Percentiles rank a stretch among this genome's conserved stretches.
phyloP scores from a whole-genome alignment of 208 protist genomes.

The Histomonas meleagridis region DNA sequence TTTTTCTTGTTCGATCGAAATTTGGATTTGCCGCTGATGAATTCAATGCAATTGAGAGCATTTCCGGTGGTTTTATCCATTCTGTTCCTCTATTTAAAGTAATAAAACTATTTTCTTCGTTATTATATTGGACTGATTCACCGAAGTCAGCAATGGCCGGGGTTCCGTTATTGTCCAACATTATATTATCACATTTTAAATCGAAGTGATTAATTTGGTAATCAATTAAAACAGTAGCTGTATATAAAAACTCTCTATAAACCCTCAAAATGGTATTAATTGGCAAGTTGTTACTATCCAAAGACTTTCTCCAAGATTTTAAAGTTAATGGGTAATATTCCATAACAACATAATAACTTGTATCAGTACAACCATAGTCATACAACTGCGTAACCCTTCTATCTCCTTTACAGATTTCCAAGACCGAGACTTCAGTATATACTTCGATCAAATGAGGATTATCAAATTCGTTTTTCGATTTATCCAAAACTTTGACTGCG shows the following conservation, averaged over 20 bases:
- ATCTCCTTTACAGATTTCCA: background rate
- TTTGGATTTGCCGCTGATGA: background rate
- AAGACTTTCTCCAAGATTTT: background rate
- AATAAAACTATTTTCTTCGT: background rate
- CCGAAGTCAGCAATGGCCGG: background rate
- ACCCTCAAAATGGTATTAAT: background rate
- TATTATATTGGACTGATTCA: background rate
- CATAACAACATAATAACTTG: slow-evolving; percentile 16
- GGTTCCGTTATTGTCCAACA: background rate
- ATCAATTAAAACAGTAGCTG: background rate
- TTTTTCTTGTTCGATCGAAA: background rate
- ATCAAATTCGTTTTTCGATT: background rate
- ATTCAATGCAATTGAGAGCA: slow-evolving; percentile 22
- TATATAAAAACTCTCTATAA: background rate
- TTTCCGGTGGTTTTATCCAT: slow-evolving; percentile 31
- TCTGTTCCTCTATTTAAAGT: slow-evolving; percentile 17
- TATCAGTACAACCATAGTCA: background rate
- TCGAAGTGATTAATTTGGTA: slow-evolving; percentile 4
- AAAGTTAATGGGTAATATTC: slow-evolving; percentile 6
- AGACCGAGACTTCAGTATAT: background rate
- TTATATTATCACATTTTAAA: slow-evolving; percentile 26
- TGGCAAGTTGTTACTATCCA: too few species aligned
- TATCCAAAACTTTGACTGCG: background rate
- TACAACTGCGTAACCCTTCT: slow-evolving; percentile 3
- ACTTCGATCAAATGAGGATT: slow-evolving; percentile 15